A percentile compares a stretch with the other conserved stretches of the same genome.
These are phyloP conservation scores for Globisporangium camurandrum DNA, from an alignment of 352 stramenopile species.

Conservation along the genomic window DNA sequence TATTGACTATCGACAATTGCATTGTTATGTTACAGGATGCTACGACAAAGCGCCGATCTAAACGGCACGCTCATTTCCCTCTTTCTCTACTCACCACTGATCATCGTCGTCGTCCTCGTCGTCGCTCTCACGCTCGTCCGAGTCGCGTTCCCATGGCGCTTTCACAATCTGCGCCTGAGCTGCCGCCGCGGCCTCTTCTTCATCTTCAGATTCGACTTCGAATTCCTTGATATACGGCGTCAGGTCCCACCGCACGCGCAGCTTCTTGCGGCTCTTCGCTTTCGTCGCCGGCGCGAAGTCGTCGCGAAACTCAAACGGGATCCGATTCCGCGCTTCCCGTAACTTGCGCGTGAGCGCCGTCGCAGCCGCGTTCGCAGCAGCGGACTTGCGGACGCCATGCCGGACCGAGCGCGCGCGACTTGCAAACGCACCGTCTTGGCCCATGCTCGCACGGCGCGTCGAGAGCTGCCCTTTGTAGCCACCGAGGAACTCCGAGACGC, in stretches of 20 bases:
- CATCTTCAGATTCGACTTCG: constrained; percentile 48
- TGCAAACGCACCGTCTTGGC: constrained; percentile 22
- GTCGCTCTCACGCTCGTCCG: constrained; percentile 17
- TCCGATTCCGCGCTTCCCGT: constrained; percentile 36
- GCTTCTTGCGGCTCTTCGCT: constrained; percentile 20
- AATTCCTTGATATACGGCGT: constrained; percentile 42
- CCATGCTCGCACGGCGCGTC: constrained; percentile 17
- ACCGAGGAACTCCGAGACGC: constrained; percentile 57
- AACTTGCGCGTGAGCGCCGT: constrained; percentile 36
- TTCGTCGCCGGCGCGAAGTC: constrained; percentile 23
- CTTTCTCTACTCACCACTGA: background rate
- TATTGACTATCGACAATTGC: too few species aligned
- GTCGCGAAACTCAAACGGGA: constrained; percentile 52
- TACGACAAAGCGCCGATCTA: too few species aligned
- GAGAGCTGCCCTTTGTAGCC: constrained; percentile 53
- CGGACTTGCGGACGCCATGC: constrained; percentile 29
- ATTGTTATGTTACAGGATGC: too few species aligned
- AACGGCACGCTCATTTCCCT: too few species aligned
- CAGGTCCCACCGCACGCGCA: constrained; percentile 37
- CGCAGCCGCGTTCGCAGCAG: constrained; percentile 13
- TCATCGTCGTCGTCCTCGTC: constrained; percentile 31
- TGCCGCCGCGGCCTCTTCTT: constrained; percentile 29
- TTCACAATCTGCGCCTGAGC: constrained; percentile 13
- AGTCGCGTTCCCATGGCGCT: constrained; percentile 12
- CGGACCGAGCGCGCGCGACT: constrained; percentile 36